Evolutionary conservation across 2,329 filamentous ascomycete species (phyloP), one percentile per base, ranked within the genome.

Genomic region (Fusarium penzigii): DNA sequence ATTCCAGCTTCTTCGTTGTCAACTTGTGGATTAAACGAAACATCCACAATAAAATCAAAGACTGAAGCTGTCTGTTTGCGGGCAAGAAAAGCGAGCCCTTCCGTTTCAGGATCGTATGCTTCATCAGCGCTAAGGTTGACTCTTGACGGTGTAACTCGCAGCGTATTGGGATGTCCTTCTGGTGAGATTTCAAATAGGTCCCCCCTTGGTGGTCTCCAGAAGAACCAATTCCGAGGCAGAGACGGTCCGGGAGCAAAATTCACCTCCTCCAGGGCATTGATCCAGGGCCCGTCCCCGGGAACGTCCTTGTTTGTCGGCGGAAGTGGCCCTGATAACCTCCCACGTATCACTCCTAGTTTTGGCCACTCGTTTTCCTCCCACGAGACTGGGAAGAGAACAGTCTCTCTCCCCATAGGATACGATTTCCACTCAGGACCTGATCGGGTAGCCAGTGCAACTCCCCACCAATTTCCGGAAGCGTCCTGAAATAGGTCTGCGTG

Each of bases 361-460:
- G 80, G 80, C 76, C 78, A 84, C 12, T 75, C 70, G 0, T 71
- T 75, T 12, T 71, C 63, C 0, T 72, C 55, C 81, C 79, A 85
- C 0, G 67, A 75, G 9, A 76, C 78, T 0, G 77, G 72, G 6
- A 70, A 72, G 5, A 82, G 63, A 1, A 81, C 74, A 0, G 77
- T 75, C 61, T 84, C 81, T 10, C 81, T 70, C 1, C 80, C 80
- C 79, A 82, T 81, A 0, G 79, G 78, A 56, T 77, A 81, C 17
- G 68, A 67, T 29, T 62, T 56, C 56, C 67, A 79, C 14, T 66
- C 66, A 0, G 75, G 72, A 0, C 75, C 2, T 12, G 49, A 48
- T 36, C 80, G 70, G 0, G 75, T 78, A 1, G 75, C 70, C 1
- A 84, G 65, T 2, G 73, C 72, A 6, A 77, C 68, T 0, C 72